phyloP scores from a whole-genome alignment of 2,329 filamentous ascomycete genomes.

The Cytospora schulzeri region DNA sequence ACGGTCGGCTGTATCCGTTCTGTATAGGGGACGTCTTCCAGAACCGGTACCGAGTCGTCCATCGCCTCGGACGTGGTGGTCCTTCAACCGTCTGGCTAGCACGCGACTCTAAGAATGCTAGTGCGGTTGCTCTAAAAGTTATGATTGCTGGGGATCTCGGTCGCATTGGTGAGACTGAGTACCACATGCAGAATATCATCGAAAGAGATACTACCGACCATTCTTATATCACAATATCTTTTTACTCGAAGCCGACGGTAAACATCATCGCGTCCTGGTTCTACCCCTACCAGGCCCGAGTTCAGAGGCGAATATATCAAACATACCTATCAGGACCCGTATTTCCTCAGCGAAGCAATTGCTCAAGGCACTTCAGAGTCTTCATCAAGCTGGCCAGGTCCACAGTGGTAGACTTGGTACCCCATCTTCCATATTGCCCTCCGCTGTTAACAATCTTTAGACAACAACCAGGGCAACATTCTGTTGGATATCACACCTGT shows the following conservation, averaged over 20 bases:
- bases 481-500: no score
- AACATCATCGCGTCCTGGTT: neutral
- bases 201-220: neutral
- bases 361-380: no score
- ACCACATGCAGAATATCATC: neutral
- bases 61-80: neutral
- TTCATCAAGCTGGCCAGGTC: no score
- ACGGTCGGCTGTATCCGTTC: no score
- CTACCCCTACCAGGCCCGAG: conserved; percentile 3
- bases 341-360: no score
- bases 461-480: no score
- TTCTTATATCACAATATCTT: conserved; percentile 1
- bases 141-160: neutral
- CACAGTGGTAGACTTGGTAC: no score
- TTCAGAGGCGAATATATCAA: neutral
- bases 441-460: no score
- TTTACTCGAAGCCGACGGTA: neutral
- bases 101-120: neutral
- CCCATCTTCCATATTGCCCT: no score
- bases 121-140: neutral
- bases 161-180: conserved; percentile 1
- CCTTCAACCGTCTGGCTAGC: conserved; percentile 5
- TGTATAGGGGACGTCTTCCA: no score
- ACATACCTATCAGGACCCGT: neutral
- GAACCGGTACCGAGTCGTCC: no score